Evolutionary conservation across 331 rosid species (phyloP), one percentile per base, ranked within the genome.

Genomic region (Quercus phellos): DNA sequence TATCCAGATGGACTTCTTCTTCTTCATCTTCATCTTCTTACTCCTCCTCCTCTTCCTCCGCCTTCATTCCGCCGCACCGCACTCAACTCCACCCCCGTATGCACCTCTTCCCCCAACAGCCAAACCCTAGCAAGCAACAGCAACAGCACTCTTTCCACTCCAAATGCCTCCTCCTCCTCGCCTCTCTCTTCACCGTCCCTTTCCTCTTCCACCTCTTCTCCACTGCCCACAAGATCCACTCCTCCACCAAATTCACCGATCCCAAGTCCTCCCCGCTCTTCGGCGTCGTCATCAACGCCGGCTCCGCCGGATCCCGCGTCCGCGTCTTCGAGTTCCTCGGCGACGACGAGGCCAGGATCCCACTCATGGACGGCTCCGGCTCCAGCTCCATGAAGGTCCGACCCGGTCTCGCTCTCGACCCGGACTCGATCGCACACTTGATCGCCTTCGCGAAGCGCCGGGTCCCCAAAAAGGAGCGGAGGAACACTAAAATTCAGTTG

Each of bases 121-220:
- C 77, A 14, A 79, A 64, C 72, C 72, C 79, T 59, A 83, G 38
- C 38, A 74, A 66, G 27, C 73, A 64, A 55, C 79, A 46, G 16
- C 51, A 12, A 1, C 73, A 13, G 26, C 79, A 13, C 21, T 13
- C 46, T 3, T 12, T 21, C 74, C 74, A 27, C 3, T 29, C 68
- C 60, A 86, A 79, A 87, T 84, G 86, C 27, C 84, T 87, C 55
- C 13, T 82, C 75, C 73, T 82, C 18, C 17, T 51, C 32, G 75
- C 70, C 34, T 72, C 81, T 29, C 61, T 84, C 83, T 66, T 82
- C 77, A 72, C 83, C 35, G 38, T 85, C 32, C 88, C 90, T 14
- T 84, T 84, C 83, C 43, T 87, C 78, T 84, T 84, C 88, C 82
- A 87, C 79, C 88, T 84, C 83, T 69, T 84, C 83, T 68, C 83